Conservation (phyloP, 352 stramenopile genomes). For the Globisporangium viniferum region DNA sequence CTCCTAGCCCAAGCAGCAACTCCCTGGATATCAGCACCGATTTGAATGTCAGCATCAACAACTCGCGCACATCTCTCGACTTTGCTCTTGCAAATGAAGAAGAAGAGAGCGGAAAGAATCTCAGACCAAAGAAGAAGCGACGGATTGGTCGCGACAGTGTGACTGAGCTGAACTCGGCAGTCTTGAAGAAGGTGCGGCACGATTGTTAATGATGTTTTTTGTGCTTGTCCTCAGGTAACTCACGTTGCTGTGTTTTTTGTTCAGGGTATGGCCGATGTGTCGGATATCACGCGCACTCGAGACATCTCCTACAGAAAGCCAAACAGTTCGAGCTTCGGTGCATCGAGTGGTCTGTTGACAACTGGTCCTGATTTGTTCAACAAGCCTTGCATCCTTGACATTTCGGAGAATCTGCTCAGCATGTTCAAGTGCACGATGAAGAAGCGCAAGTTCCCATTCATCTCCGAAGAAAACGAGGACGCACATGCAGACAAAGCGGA, state of each 20-base stretch:
- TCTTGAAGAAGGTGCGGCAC: conserved; percentile 57
- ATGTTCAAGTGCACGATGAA: conserved; percentile 88
- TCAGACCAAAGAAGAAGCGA: conserved; percentile 73
- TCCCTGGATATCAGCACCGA: conserved; percentile 69
- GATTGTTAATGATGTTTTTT: not conserved
- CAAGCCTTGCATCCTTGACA: conserved; percentile 47
- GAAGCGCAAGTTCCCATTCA: conserved; percentile 80
- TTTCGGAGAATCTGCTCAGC: conserved; percentile 54
- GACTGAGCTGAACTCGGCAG: conserved; percentile 72
- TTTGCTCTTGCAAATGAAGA: conserved; percentile 48
- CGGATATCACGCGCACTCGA: conserved; percentile 60
- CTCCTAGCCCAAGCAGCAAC: conserved; percentile 35
- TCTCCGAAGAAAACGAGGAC: conserved; percentile 19
- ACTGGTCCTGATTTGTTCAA: conserved; percentile 48
- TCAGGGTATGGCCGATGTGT: conserved; percentile 67
- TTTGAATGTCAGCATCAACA: conserved; percentile 64
- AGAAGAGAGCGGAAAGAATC: conserved; percentile 22
- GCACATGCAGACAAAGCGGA: conserved; percentile 23
- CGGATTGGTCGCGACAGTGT: conserved; percentile 77
- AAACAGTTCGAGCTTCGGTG: conserved; percentile 15
- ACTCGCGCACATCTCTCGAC: conserved; percentile 66
- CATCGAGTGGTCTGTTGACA: conserved; percentile 15
- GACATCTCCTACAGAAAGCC: conserved; percentile 38
- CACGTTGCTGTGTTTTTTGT: not conserved
- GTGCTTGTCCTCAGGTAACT: not conserved